A percentile compares a stretch with the other conserved stretches of the same genome.
Evolutionary conservation across 2,329 filamentous ascomycete genomes (phyloP).

Genomic region (Talaromyces sp.): DNA sequence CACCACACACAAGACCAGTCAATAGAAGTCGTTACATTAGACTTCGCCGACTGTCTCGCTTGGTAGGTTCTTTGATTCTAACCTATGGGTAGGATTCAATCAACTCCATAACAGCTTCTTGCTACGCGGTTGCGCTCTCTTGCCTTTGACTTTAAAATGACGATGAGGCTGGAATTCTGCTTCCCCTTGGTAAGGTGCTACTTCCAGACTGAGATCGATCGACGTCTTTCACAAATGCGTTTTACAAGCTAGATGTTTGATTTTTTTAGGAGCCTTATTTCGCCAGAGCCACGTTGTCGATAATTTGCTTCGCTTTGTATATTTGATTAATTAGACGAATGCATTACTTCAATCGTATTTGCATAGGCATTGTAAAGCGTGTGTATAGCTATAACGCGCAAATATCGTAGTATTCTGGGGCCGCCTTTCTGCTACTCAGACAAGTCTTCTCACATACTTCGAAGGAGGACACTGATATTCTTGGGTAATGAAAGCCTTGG

Average conservation of each 20-base stretch:
- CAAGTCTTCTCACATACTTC: too few species aligned
- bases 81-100: slow-evolving; percentile 25
- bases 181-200: slow-evolving; percentile 20
- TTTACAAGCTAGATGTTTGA: slow-evolving; percentile 1
- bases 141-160: not conserved
- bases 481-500: not conserved
- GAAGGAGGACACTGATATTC: not conserved
- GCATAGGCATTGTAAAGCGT: not conserved
- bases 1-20: not conserved
- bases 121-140: slow-evolving; percentile 7
- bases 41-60: slow-evolving; percentile 16
- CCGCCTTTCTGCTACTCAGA: not conserved
- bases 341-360: not conserved
- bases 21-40: slow-evolving; percentile 14
- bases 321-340: slow-evolving; percentile 10
- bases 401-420: not conserved
- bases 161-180: slow-evolving; percentile 14
- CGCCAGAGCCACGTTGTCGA: slow-evolving; percentile 1
- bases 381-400: not conserved
- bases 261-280: slow-evolving; percentile 16
- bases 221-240: slow-evolving; percentile 1
- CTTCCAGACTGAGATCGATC: slow-evolving; percentile 9
- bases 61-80: slow-evolving; percentile 28
- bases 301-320: slow-evolving; percentile 10
- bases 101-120: not conserved